Base-by-base conservation (phyloP, 2,329 filamentous ascomycete species). In the Fusarium sp. region DNA sequence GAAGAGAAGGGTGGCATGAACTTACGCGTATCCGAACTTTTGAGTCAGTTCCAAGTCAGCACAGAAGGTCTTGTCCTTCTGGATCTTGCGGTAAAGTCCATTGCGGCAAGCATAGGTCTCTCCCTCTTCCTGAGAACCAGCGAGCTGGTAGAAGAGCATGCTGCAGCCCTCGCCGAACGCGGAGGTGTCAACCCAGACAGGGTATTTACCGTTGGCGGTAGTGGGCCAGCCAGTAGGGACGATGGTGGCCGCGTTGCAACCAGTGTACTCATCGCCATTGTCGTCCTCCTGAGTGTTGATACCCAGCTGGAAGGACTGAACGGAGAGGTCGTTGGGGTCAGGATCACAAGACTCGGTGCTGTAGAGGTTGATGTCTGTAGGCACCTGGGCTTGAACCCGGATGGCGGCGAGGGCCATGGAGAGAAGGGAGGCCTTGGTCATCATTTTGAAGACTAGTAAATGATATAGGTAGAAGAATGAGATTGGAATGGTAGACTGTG, bases 101-200 rank as follows among this genome's bases (percentile, higher is more conserved):
- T 58, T 58, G 2, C 34, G 37, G 26, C 54, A 58, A n/a, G 62
- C 50, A 41, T 51, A 61, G 16, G 23, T 28, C 4, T 39, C 14
- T 6, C 46, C 45, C 21, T 65, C 62, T 9, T 61, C 57, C 16
- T 56, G 49, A 19, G 57, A 50, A 3, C 62, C 62, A 4, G 62
- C 44, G 2, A 65, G 45, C 13, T 62, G 23, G 30, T 30, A 65
- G 44, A 65, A 65, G 30, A 65, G 62, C 50, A 65, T 55, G 19
- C 46, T 53, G 30, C 62, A 65, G 7, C 45, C 41, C 2, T 61
- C 45, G 4, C 45, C 62, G 14, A 65, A 45, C 3, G 21, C 37
- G 14, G 51, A 14, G 1, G 62, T 65, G 25, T 65, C 62, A 26
- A 58, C n/a, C 54, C 54, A 58, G 10, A 58, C 54, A 16, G 26